These are phyloP conservation scores for Podospora tetraspora DNA, from an alignment of 495 filamentous ascomycete species.

Conservation along the genomic window DNA sequence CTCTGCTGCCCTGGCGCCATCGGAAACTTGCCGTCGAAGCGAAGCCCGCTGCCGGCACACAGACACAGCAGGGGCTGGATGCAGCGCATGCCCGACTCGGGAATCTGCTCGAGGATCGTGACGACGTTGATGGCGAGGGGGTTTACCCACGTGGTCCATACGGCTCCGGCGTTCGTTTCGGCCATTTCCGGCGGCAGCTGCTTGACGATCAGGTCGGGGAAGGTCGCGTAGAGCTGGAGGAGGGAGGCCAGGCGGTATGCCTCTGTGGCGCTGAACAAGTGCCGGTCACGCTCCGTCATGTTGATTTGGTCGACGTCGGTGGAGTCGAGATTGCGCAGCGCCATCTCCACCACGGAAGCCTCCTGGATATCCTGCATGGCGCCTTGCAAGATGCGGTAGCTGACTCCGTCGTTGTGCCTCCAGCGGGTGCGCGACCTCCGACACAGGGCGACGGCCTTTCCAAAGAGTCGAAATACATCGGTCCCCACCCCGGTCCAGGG, in stretches of 20 bases:
- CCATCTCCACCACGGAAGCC: constrained; percentile 24
- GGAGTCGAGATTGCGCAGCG: constrained; percentile 17
- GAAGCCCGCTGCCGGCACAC: constrained; percentile 30
- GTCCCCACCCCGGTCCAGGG: constrained; percentile 29
- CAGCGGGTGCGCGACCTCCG: constrained; percentile 30
- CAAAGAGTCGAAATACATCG: constrained; percentile 27
- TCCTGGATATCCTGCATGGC: constrained; percentile 32
- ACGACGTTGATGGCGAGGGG: constrained; percentile 27
- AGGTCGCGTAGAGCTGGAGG: constrained; percentile 31
- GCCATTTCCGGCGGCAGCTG: constrained; percentile 18
- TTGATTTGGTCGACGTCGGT: background rate
- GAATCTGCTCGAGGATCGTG: constrained; percentile 21
- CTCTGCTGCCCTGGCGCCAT: constrained; percentile 13
- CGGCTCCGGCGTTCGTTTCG: constrained; percentile 11
- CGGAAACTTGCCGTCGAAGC: constrained; percentile 25
- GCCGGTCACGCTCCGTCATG: background rate
- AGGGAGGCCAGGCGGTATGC: constrained; percentile 31
- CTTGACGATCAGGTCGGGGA: constrained; percentile 27
- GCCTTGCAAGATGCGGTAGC: constrained; percentile 24
- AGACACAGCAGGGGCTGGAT: constrained; percentile 34
- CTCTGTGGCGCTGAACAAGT: constrained; percentile 24
- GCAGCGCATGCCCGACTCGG: constrained; percentile 23
- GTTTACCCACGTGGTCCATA: constrained; percentile 26
- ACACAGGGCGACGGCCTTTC: constrained; percentile 31
- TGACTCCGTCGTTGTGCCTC: constrained; percentile 28